phyloP scores from a whole-genome alignment of 2,329 filamentous ascomycete species.

The Diaporthe ilicicola region DNA sequence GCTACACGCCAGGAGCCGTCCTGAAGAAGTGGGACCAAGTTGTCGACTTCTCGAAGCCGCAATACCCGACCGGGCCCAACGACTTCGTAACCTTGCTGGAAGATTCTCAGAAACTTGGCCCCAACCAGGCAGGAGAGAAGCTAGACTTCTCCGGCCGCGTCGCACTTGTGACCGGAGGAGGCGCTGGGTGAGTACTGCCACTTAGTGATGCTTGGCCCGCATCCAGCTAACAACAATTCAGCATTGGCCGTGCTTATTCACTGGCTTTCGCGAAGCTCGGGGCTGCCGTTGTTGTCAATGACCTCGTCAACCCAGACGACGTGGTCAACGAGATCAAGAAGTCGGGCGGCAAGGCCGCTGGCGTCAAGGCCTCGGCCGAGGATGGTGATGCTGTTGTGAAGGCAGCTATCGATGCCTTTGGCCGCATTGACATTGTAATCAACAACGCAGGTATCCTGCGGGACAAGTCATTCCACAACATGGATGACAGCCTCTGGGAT shows the following conservation, averaged over 20 bases:
- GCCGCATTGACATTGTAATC: slow-evolving; percentile 92
- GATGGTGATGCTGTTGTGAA: slow-evolving; percentile 93
- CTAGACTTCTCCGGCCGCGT: slow-evolving; percentile 87
- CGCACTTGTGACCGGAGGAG: slow-evolving; percentile 86
- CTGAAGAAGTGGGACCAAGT: slow-evolving; percentile 90
- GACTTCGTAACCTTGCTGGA: slow-evolving; percentile 90
- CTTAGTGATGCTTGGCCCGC: background rate
- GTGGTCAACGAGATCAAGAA: slow-evolving; percentile 94
- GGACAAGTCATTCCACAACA: slow-evolving; percentile 97
- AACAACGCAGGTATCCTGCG: slow-evolving; percentile 98
- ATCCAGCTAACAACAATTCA: slow-evolving; percentile 39
- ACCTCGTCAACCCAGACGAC: slow-evolving; percentile 89
- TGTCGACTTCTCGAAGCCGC: slow-evolving; percentile 83
- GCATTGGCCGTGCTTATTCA: slow-evolving; percentile 90
- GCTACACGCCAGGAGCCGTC: slow-evolving; percentile 87
- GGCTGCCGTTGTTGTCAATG: slow-evolving; percentile 91
- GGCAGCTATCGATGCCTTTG: slow-evolving; percentile 90
- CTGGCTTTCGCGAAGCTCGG: slow-evolving; percentile 84
- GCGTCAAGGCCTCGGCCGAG: slow-evolving; percentile 92
- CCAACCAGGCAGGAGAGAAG: slow-evolving; percentile 76
- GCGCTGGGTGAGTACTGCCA: slow-evolving; percentile 69
- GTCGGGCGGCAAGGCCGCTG: slow-evolving; percentile 86
- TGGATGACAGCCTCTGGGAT: slow-evolving; percentile 95
- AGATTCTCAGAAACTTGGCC: slow-evolving; percentile 79
- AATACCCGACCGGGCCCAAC: slow-evolving; percentile 84